Conservation (phyloP, 106 monocot genomes). For the Allium fistulosum region DNA sequence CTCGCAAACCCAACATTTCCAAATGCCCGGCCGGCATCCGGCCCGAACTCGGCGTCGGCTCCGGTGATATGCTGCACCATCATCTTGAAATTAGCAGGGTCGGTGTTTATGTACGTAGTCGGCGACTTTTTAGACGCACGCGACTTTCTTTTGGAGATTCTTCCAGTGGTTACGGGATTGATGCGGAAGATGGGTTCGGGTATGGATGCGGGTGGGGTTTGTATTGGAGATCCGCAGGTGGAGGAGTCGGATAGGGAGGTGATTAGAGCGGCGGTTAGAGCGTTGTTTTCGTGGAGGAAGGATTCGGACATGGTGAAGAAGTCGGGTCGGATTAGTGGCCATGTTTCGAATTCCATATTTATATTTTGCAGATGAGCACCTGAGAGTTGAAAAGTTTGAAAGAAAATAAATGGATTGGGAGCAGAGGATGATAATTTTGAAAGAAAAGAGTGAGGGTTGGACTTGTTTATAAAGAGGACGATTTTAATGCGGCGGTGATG, state of each 20-base stretch:
- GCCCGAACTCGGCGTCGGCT: slow-evolving; percentile 11
- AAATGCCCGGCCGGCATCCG: not conserved
- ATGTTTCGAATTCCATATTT: not conserved
- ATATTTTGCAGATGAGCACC: not conserved
- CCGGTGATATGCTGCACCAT: slow-evolving; percentile 80
- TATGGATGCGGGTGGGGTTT: not conserved
- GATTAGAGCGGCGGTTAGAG: slow-evolving; percentile 52
- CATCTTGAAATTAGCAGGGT: slow-evolving; percentile 49
- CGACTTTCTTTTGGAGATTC: slow-evolving; percentile 35
- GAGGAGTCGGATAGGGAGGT: slow-evolving; percentile 44
- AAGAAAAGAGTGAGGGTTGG: not conserved
- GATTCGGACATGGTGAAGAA: slow-evolving; percentile 14
- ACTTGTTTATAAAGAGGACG: not conserved
- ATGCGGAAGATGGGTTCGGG: not conserved
- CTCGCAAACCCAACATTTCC: slow-evolving; percentile 1
- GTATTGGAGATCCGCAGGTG: slow-evolving; percentile 15
- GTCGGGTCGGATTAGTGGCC: not conserved
- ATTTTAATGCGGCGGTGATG: too few species aligned
- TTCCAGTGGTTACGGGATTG: slow-evolving; percentile 1
- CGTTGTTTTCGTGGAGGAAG: slow-evolving; percentile 36
- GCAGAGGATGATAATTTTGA: not conserved
- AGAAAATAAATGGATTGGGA: not conserved
- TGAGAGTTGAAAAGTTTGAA: not conserved
- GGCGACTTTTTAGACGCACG: slow-evolving; percentile 30
- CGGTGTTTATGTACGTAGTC: slow-evolving; percentile 61